Evolutionary conservation across 208 protist genomes (phyloP), one percentile per base, ranked within the genome.

Genomic region (Leishmania arabica): DNA sequence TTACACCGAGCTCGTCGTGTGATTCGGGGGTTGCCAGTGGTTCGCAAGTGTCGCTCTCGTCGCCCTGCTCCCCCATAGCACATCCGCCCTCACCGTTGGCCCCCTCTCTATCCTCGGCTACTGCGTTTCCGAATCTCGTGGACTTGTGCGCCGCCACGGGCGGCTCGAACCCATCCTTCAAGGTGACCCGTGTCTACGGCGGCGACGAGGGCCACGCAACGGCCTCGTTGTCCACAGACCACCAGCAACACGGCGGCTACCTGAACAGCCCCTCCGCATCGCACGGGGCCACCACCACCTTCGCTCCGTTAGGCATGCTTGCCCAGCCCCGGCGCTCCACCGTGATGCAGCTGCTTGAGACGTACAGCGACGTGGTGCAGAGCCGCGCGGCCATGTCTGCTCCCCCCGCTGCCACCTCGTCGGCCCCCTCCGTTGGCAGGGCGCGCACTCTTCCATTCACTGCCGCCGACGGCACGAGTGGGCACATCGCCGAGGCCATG

Each of bases 291-390:
- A 21, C 24, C 70, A 54, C 62, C n/a, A 47, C 69, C 77, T 51
- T 66, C 24, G 62, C 64, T 53, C 54, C 80, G 45, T 75, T 84
- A 34, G 83, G 81, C 34, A 82, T 84, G 68, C 19, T 62, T 5
- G 53, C 51, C 15, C 79, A 54, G 31, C 77, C 71, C 15, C 81
- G 79, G 24, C 72, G 45, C 9, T 51, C 85, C 64, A 68, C 58
- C 49, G 78, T 84, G 45, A 72, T 86, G 49, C 86, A 83, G 79
- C 81, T 92, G 54, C 82, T 90, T 54, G 81, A 88, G 78, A 75
- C 83, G 34, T 90, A 88, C 77, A 80, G 70, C 3, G 81, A 91
- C 51, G 86, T 81, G 34, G 40, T 88, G 71, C 37, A 58, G 42
- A 79, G 78, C 66, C 79, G 65, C 31, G 42, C 81, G 15, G 72